A percentile compares a stretch with the other conserved stretches of the same genome.
Conservation (phyloP, 164 flowering plant species). For the Piper betle region DNA sequence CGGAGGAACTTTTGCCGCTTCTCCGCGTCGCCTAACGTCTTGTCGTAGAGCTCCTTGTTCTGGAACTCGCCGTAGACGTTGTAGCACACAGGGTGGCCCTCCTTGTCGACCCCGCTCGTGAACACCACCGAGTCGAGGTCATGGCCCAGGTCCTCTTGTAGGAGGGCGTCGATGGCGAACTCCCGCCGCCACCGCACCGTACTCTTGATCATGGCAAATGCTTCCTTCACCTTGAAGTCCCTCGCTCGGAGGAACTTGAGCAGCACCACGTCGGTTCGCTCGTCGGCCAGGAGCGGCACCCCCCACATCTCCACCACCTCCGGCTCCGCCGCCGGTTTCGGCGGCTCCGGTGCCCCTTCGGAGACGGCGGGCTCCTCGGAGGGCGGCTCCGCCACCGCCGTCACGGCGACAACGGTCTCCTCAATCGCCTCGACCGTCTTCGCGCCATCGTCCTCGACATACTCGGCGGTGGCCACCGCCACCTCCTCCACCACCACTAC, state of each 20-base stretch:
- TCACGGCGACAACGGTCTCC: conserved; percentile 46
- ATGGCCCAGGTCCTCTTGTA: conserved; percentile 52
- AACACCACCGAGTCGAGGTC: conserved; percentile 68
- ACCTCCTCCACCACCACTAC: conserved; percentile 3
- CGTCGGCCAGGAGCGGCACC: conserved; percentile 53
- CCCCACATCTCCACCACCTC: conserved; percentile 81
- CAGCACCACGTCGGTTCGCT: conserved; percentile 57
- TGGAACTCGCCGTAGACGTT: conserved; percentile 76
- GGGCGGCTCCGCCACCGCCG: conserved; percentile 10
- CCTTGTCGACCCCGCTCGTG: conserved; percentile 56
- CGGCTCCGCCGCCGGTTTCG: conserved; percentile 21
- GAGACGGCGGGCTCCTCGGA: conserved; percentile 8
- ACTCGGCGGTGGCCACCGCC: conserved; percentile 1
- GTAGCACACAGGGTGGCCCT: conserved; percentile 86
- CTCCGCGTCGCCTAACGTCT: conserved; percentile 57
- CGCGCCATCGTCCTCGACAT: conserved; percentile 48
- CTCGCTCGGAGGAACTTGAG: conserved; percentile 81
- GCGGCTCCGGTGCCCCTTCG: conserved; percentile 5
- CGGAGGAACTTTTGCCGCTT: conserved; percentile 52
- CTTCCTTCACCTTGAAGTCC: conserved; percentile 83
- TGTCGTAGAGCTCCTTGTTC: conserved; percentile 63
- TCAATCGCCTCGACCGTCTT: conserved; percentile 68
- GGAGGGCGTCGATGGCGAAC: conserved; percentile 49
- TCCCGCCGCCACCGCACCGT: conserved; percentile 73
- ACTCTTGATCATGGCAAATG: conserved; percentile 68